Conservation (phyloP, 106 monocot species). For the Amphibolis antarctica region DNA sequence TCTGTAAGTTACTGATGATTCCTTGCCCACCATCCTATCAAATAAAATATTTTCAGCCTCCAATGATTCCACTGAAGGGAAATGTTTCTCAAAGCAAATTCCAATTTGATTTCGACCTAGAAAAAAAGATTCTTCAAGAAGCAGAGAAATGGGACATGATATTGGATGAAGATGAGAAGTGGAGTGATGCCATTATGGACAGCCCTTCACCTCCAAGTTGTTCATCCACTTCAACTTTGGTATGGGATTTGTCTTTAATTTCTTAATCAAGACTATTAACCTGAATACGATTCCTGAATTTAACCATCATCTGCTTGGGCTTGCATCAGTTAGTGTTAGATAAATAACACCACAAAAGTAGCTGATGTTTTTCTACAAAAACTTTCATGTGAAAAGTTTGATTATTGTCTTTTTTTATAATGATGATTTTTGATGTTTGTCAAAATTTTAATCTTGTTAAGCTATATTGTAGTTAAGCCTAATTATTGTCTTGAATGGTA, state of each 20-base stretch:
- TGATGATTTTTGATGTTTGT: too few relatives aligned
- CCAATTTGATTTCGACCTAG: constrained; percentile 76
- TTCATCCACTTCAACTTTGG: constrained; percentile 30
- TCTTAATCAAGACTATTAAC: too few relatives aligned
- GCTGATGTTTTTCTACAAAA: too few relatives aligned
- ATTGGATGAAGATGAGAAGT: constrained; percentile 29
- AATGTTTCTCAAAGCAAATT: constrained; percentile 69
- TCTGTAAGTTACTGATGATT: background rate
- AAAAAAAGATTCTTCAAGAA: constrained; percentile 63
- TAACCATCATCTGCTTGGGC: too few relatives aligned
- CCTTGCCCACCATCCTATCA: background rate
- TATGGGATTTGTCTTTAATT: background rate
- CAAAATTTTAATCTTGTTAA: too few relatives aligned
- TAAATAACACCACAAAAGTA: too few relatives aligned
- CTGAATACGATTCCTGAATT: too few relatives aligned
- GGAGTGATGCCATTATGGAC: constrained; percentile 38
- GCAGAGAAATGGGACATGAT: constrained; percentile 40
- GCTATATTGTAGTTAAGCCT: too few relatives aligned
- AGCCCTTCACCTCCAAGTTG: constrained; percentile 23
- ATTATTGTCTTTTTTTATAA: too few relatives aligned
- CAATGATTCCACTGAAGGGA: constrained; percentile 30
- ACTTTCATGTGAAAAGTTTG: too few relatives aligned
- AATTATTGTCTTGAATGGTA: background rate
- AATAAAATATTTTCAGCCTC: constrained; percentile 40
- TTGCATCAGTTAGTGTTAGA: too few relatives aligned